Percentiles rank a stretch among this genome's conserved stretches.
Conservation (phyloP, 1,284 basidiomycete genomes). For the Heterobasidion occidentale region DNA sequence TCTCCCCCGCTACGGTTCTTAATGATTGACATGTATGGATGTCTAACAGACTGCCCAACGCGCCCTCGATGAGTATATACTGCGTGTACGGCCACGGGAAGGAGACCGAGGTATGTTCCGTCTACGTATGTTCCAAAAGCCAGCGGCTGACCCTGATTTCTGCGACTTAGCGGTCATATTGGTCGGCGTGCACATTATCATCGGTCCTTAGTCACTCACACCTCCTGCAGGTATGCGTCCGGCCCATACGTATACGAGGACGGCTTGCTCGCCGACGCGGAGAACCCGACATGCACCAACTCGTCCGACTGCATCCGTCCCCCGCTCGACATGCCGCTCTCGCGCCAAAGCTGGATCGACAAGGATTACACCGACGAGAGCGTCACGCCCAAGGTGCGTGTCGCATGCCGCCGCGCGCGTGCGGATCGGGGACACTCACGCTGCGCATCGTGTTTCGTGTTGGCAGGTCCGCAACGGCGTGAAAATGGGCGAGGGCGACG, state of each 20-base stretch:
- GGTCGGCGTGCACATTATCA: slow-evolving; percentile 29
- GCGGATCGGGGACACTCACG: too few relatives aligned
- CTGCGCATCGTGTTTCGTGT: not conserved
- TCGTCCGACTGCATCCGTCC: slow-evolving; percentile 31
- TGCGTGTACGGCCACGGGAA: slow-evolving; percentile 97
- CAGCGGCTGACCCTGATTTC: not conserved
- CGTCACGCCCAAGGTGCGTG: slow-evolving; percentile 48
- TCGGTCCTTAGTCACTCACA: slow-evolving; percentile 1
- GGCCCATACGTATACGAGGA: slow-evolving; percentile 67
- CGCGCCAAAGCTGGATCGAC: slow-evolving; percentile 77
- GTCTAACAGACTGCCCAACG: slow-evolving; percentile 86
- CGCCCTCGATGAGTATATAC: slow-evolving; percentile 90
- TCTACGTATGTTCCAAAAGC: not conserved
- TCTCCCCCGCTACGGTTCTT: not conserved
- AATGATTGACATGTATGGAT: too few relatives aligned
- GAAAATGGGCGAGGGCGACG: slow-evolving; percentile 91
- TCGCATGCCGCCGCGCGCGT: not conserved
- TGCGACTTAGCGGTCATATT: slow-evolving; percentile 62
- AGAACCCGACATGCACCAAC: slow-evolving; percentile 31
- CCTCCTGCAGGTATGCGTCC: slow-evolving; percentile 53
- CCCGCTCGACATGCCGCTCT: slow-evolving; percentile 51
- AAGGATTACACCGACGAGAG: slow-evolving; percentile 66
- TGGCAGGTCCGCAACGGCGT: slow-evolving; percentile 70
- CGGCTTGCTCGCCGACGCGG: slow-evolving; percentile 36
- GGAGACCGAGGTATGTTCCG: slow-evolving; percentile 74